A percentile compares a stretch with the other conserved stretches of the same genome.
phyloP scores from a whole-genome alignment of 2,329 filamentous ascomycete genomes.

The Escovopsis weberi region DNA sequence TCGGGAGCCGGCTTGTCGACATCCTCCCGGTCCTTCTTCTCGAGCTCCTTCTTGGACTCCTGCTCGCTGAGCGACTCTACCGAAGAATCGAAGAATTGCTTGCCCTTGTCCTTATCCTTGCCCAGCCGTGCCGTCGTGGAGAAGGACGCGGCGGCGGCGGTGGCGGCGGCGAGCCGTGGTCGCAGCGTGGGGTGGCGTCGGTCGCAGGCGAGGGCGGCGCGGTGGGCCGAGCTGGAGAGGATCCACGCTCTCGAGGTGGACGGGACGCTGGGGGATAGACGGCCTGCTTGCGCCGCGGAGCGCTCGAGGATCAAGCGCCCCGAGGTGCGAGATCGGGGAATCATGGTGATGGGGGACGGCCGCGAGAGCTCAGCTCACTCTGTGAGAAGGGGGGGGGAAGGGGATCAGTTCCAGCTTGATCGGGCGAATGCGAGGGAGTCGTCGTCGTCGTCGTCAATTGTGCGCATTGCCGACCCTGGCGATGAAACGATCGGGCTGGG shows the following conservation, averaged over 20 bases:
- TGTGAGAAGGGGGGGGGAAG: not conserved
- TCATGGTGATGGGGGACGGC: constrained; percentile 17
- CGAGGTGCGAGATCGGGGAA: constrained; percentile 25
- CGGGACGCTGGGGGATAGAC: constrained; percentile 9
- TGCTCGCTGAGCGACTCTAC: constrained; percentile 36
- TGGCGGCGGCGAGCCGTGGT: constrained; percentile 8
- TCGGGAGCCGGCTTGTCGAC: constrained; percentile 27
- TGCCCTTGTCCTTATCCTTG: constrained; percentile 28
- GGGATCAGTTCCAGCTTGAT: not conserved
- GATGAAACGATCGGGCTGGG: no score
- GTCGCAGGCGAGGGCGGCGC: constrained; percentile 17
- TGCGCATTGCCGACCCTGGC: constrained; percentile 16
- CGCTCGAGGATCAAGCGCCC: constrained; percentile 25
- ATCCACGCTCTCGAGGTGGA: constrained; percentile 14
- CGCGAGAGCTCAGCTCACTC: constrained; percentile 1
- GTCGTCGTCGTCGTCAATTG: constrained; percentile 9
- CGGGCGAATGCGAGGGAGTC: not conserved
- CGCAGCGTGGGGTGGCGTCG: constrained; percentile 17
- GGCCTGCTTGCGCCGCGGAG: constrained; percentile 14
- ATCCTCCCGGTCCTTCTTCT: constrained; percentile 27
- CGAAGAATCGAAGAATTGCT: constrained; percentile 35
- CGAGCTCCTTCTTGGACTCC: constrained; percentile 35
- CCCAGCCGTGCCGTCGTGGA: constrained; percentile 20
- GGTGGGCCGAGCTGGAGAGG: constrained; percentile 12
- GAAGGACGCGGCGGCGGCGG: constrained; percentile 16